Evolutionary conservation across 352 stramenopile genomes (phyloP).

Genomic region (Phytophthora rubi): DNA sequence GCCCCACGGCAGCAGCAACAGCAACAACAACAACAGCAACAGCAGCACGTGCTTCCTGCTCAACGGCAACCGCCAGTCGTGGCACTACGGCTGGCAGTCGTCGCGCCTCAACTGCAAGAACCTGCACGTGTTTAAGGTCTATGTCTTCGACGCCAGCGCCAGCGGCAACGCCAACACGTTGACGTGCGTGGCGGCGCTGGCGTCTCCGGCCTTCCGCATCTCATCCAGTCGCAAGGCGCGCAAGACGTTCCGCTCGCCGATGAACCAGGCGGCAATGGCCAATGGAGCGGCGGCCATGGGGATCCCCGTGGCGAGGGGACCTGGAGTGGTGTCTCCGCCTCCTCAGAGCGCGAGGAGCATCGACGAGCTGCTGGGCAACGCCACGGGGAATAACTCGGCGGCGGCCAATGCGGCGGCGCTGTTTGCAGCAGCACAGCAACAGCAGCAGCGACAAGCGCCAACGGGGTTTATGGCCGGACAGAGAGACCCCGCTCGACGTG

Average conservation of each 20-base stretch:
- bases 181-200: conserved; percentile 58
- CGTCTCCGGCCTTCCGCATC: conserved; percentile 77
- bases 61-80: conserved; percentile 87
- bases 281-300: conserved; percentile 21
- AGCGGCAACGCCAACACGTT: conserved; percentile 38
- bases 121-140: conserved; percentile 82
- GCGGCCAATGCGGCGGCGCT: conserved; percentile 28
- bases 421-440: conserved; percentile 16
- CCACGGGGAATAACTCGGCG: conserved; percentile 10
- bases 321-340: conserved; percentile 3
- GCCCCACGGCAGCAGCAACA: conserved; percentile 19
- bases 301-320: conserved; percentile 11
- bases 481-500: conserved; percentile 52
- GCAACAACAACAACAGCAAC: too few species aligned
- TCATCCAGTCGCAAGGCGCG: conserved; percentile 84
- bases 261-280: conserved; percentile 31
- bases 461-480: conserved; percentile 39
- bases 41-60: conserved; percentile 65
- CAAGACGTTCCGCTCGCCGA: conserved; percentile 75
- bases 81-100: conserved; percentile 88
- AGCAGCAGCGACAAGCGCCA: conserved; percentile 27
- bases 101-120: conserved; percentile 88
- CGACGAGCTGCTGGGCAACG: conserved; percentile 49
- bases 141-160: conserved; percentile 56
- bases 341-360: conserved; percentile 47